These are phyloP conservation scores for Naganishia cerealis DNA, from an alignment of 1,284 basidiomycete genomes.

Conservation along the genomic window DNA sequence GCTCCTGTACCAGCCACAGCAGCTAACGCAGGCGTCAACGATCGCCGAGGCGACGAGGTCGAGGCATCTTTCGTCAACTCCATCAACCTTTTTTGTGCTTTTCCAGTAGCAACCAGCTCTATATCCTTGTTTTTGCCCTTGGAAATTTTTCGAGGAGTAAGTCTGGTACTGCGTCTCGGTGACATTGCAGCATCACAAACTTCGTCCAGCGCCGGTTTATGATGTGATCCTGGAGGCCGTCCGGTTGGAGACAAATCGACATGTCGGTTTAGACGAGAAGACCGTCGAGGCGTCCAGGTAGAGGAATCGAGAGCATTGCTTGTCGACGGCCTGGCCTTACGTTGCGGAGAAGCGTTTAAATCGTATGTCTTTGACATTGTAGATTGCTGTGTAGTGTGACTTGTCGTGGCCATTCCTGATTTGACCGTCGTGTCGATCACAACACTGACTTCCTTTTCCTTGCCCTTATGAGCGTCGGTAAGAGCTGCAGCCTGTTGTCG, in stretches of 20 bases:
- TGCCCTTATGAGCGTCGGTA: constrained; percentile 8
- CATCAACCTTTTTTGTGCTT: constrained; percentile 22
- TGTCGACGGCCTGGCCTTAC: constrained; percentile 11
- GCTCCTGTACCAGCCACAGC: constrained; percentile 4
- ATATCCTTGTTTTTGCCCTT: constrained; percentile 20
- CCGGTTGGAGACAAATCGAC: constrained; percentile 22
- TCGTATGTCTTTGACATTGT: not conserved
- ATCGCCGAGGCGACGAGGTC: constrained; percentile 9
- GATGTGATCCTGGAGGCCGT: not conserved
- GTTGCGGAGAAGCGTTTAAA: constrained; percentile 3
- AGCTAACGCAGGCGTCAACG: constrained; percentile 9
- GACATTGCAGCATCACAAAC: constrained; percentile 26
- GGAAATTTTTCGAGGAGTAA: constrained; percentile 27
- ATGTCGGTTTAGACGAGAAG: constrained; percentile 27
- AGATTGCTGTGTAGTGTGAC: not conserved
- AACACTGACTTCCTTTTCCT: not conserved
- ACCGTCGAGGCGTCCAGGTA: constrained; percentile 31
- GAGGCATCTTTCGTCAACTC: constrained; percentile 23
- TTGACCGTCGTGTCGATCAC: not conserved
- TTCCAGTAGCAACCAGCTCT: constrained; percentile 7
- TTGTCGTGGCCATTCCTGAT: not conserved
- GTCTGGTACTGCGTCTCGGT: constrained; percentile 27
- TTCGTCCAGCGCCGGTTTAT: constrained; percentile 20
- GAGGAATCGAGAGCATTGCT: constrained; percentile 22
- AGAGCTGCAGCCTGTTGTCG: constrained; percentile 18